A percentile compares a stretch with the other conserved stretches of the same genome.
phyloP scores from a whole-genome alignment of 768 basidiomycete species.

The Saitozyma podzolica region DNA sequence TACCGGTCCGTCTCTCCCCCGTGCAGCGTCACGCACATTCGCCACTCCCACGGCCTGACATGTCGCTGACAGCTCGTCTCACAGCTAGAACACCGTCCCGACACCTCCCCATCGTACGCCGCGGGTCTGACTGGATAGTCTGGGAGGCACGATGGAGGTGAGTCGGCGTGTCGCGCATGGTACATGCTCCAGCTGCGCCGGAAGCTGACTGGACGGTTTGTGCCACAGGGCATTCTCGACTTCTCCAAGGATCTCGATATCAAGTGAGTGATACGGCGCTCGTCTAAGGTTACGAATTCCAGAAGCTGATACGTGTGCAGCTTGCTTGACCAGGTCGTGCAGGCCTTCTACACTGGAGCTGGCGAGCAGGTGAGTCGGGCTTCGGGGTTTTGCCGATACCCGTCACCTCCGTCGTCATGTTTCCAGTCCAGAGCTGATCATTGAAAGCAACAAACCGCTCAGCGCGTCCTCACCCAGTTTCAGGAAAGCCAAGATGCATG shows the following conservation, averaged over 20 bases:
- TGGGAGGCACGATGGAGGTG: conserved; percentile 35
- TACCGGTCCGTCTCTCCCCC: too few species aligned
- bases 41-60: too few species aligned
- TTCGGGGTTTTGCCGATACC: too few species aligned
- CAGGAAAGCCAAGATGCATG: conserved; percentile 95
- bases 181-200: neutral
- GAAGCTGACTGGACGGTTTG: conserved; percentile 9
- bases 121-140: neutral
- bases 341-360: conserved; percentile 81
- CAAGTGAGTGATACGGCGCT: conserved; percentile 42
- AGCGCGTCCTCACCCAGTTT: conserved; percentile 89
- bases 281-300: neutral
- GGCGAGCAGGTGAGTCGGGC: conserved; percentile 71
- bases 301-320: conserved; percentile 16
- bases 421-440: conserved; percentile 9
- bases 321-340: conserved; percentile 89
- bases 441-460: conserved; percentile 85
- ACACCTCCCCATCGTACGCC: neutral
- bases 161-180: conserved; percentile 1
- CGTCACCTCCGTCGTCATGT: neutral
- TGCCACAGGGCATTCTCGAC: conserved; percentile 77
- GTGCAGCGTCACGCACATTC: too few species aligned
- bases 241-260: conserved; percentile 93
- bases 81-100: too few species aligned
- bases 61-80: too few species aligned